Evolutionary conservation across 2,329 filamentous ascomycete genomes (phyloP).

Genomic region (Ophiostoma tasmaniense): DNA sequence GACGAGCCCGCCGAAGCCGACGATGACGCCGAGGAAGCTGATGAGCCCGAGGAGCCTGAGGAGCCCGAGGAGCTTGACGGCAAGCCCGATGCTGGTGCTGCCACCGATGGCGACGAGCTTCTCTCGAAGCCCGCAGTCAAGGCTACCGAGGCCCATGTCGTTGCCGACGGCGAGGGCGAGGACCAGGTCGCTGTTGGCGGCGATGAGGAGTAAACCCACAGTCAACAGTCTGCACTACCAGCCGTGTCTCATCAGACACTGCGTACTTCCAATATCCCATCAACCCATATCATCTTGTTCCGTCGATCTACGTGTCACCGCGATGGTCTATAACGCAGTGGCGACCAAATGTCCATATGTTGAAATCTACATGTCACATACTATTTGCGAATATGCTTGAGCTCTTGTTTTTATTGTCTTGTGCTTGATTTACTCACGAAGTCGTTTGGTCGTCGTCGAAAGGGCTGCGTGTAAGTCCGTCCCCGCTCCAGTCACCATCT

Average conservation of each 20-base stretch:
- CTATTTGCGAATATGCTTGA: background rate
- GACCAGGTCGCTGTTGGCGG: conserved; percentile 17
- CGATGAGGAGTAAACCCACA: conserved; percentile 17
- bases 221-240: background rate
- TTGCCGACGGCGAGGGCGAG: conserved; percentile 10
- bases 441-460: background rate
- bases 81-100: conserved; percentile 24
- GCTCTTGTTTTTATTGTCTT: background rate
- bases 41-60: conserved; percentile 28
- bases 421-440: background rate
- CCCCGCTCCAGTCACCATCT: background rate
- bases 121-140: conserved; percentile 18
- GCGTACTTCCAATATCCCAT: background rate
- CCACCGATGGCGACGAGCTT: conserved; percentile 15
- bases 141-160: conserved; percentile 13
- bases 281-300: background rate
- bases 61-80: conserved; percentile 27
- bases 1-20: conserved; percentile 24
- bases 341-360: background rate
- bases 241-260: background rate
- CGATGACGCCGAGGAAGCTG: conserved; percentile 17
- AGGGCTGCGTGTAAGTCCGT: background rate
- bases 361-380: background rate
- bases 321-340: background rate
- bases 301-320: background rate